Conservation (phyloP, 2,329 filamentous ascomycete genomes). For the Colletotrichum costaricense region DNA sequence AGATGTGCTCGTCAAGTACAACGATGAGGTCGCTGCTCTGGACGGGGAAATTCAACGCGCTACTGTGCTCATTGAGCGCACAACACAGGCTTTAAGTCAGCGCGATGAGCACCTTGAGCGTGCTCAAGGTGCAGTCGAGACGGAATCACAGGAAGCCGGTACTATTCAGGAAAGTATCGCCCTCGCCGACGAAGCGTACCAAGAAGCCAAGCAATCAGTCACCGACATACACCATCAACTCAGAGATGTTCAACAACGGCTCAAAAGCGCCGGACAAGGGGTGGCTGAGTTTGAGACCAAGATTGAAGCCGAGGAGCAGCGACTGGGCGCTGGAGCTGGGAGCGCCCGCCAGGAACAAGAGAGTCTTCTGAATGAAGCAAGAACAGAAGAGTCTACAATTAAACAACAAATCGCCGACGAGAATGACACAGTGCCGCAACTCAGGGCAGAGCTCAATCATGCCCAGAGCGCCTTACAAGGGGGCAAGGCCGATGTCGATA, state of each 20-base stretch:
- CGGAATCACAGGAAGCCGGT: conserved; percentile 7
- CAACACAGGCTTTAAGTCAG: conserved; percentile 50
- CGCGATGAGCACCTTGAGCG: conserved; percentile 26
- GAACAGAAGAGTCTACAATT: conserved; percentile 37
- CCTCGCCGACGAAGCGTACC: conserved; percentile 51
- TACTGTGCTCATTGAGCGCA: conserved; percentile 56
- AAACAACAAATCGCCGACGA: conserved; percentile 9
- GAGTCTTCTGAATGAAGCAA: conserved; percentile 36
- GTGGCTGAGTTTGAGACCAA: conserved; percentile 58
- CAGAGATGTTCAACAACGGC: conserved; percentile 67
- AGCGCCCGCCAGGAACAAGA: conserved; percentile 68
- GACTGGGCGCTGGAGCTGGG: conserved; percentile 76
- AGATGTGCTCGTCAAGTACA: conserved; percentile 52
- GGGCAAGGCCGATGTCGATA: conserved; percentile 7
- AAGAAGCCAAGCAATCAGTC: conserved; percentile 65
- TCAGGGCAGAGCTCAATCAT: conserved; percentile 1
- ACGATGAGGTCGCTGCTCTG: conserved; percentile 41
- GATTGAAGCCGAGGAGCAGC: conserved; percentile 67
- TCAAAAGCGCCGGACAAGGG: conserved; percentile 64
- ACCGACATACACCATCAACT: conserved; percentile 69
- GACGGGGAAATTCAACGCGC: conserved; percentile 50
- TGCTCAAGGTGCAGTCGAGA: not conserved
- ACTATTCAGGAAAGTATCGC: conserved; percentile 11
- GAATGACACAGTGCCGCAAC: not conserved
- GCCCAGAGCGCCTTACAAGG: conserved; percentile 5